Percentiles rank a stretch among this genome's conserved stretches.
phyloP scores from a whole-genome alignment of 441 rosid genomes.

The Manihot esculenta region DNA sequence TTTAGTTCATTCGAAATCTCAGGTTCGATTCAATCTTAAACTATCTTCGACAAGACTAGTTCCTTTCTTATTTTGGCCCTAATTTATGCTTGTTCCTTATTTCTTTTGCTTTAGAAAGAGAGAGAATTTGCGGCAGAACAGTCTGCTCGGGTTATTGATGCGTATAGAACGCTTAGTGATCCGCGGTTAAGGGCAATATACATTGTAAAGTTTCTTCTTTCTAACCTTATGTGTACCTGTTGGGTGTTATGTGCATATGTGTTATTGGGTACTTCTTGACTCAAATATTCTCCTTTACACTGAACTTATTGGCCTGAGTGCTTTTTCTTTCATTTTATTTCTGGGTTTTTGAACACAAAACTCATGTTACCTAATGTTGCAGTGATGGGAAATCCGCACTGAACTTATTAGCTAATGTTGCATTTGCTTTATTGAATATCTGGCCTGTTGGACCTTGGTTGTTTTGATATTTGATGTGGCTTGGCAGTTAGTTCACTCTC shows the following conservation, averaged over 20 bases:
- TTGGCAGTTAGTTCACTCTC: not conserved
- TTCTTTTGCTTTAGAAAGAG: conserved; percentile 53
- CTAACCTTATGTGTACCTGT: not conserved
- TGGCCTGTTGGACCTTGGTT: not conserved
- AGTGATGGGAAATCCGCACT: too few relatives aligned
- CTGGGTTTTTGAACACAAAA: not conserved
- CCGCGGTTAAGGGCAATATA: conserved; percentile 72
- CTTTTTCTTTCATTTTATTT: not conserved
- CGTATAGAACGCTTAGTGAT: conserved; percentile 62
- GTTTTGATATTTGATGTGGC: not conserved
- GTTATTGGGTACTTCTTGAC: not conserved
- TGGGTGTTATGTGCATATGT: not conserved
- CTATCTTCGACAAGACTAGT: not conserved
- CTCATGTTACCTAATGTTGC: too few relatives aligned
- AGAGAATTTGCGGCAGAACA: conserved; percentile 83
- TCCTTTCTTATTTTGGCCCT: not conserved
- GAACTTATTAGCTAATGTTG: too few relatives aligned
- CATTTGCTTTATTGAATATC: too few relatives aligned
- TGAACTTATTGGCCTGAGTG: not conserved
- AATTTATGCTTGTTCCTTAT: not conserved
- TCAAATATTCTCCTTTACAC: not conserved
- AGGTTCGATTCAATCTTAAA: conserved; percentile 42
- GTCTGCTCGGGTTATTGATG: conserved; percentile 84
- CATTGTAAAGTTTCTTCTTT: conserved; percentile 21
- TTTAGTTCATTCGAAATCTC: conserved; percentile 86